Conservation (phyloP, 257 asterid genomes). For the Solanum clarkiae region DNA sequence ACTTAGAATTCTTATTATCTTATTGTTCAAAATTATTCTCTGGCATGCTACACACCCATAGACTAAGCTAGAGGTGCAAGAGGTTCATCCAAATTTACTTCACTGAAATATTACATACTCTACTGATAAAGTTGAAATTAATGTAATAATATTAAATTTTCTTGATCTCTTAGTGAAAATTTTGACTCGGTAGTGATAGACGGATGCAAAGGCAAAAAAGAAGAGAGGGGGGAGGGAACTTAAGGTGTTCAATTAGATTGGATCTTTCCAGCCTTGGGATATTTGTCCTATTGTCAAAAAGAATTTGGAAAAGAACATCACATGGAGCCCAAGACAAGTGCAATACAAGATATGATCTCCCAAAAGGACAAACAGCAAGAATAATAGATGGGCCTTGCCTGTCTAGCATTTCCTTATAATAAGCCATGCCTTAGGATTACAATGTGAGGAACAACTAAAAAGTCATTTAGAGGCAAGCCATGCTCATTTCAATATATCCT, state of each 20-base stretch:
- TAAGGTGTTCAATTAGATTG: not conserved
- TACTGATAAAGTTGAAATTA: not conserved
- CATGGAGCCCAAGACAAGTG: constrained; percentile 33
- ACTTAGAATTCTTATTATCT: not conserved
- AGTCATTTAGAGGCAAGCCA: constrained; percentile 3
- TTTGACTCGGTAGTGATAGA: not conserved
- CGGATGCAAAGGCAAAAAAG: not conserved
- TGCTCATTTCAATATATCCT: constrained; percentile 9
- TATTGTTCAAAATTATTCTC: not conserved
- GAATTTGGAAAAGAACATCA: constrained; percentile 2
- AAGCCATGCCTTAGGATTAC: not conserved
- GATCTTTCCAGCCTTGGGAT: constrained; percentile 16
- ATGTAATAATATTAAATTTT: not conserved
- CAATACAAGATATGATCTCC: constrained; percentile 16
- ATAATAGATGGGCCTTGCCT: constrained; percentile 14
- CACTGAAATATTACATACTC: not conserved
- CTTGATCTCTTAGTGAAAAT: not conserved
- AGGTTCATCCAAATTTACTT: not conserved
- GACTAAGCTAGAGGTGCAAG: not conserved
- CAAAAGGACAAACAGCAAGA: constrained; percentile 20
- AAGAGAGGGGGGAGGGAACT: not conserved
- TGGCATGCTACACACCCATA: not conserved
- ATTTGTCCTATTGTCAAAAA: constrained; percentile 10
- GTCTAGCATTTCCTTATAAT: constrained; percentile 15
- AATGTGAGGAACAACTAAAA: constrained; percentile 17